phyloP scores from a whole-genome alignment of 202 grass and related monocot species.

The Setaria viridis region DNA sequence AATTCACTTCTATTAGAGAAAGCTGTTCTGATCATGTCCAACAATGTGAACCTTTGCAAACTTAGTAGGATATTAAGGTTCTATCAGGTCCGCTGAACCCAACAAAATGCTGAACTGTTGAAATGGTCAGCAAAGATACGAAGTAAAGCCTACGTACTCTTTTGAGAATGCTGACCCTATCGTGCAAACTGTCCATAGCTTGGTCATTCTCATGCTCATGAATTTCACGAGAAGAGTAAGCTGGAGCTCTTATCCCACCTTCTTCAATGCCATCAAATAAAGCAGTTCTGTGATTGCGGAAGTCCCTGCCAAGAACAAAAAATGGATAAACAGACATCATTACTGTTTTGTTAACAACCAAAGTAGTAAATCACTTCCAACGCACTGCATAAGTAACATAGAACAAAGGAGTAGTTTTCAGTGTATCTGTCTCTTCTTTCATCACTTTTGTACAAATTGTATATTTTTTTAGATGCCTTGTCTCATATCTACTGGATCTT shows the following conservation, averaged over 20 bases:
- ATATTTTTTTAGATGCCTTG: not conserved
- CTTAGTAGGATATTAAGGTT: conserved; percentile 23
- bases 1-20: not conserved
- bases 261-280: conserved; percentile 95
- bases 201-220: conserved; percentile 87
- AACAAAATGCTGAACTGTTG: not conserved
- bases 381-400: conserved; percentile 2
- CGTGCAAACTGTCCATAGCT: conserved; percentile 74
- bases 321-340: not conserved
- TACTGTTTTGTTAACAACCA: not conserved
- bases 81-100: not conserved
- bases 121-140: conserved; percentile 12
- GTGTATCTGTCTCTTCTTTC: not conserved
- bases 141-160: conserved; percentile 58
- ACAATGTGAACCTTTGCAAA: not conserved
- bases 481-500: not conserved
- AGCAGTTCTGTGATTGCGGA: conserved; percentile 54
- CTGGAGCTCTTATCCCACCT: conserved; percentile 62
- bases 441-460: not conserved
- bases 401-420: not conserved
- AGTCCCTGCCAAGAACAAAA: conserved; percentile 56
- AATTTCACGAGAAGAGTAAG: conserved; percentile 80
- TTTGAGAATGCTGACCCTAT: conserved; percentile 82
- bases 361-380: conserved; percentile 13
- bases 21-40: conserved; percentile 11